These are phyloP conservation scores for Diospyros kaki DNA, from an alignment of 148 eudicot genomes.

Conservation along the genomic window DNA sequence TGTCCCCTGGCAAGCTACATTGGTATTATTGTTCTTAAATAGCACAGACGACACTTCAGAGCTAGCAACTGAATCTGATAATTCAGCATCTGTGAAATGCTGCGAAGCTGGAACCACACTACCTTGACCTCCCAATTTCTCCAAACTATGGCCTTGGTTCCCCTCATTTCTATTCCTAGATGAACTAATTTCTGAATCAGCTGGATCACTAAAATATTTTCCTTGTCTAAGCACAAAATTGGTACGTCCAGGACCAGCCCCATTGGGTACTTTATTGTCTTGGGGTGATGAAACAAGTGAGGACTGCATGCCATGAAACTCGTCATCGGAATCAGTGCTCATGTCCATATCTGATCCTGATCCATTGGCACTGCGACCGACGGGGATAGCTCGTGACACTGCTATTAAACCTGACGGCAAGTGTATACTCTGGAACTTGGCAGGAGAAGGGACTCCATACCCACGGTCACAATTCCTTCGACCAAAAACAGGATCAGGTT, in stretches of 20 bases:
- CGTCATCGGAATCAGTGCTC: constrained; percentile 28
- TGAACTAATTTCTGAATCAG: not conserved
- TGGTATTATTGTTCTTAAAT: not conserved
- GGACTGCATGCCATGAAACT: constrained; percentile 18
- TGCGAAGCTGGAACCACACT: not conserved
- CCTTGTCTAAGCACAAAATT: not conserved
- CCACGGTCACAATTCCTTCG: constrained; percentile 8
- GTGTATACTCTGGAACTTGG: constrained; percentile 28
- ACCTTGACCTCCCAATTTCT: not conserved
- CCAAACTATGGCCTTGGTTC: constrained; percentile 2
- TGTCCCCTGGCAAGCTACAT: not conserved
- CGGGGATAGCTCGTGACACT: constrained; percentile 7
- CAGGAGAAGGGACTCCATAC: constrained; percentile 20
- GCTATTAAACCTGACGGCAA: constrained; percentile 24
- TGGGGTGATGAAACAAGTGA: constrained; percentile 33
- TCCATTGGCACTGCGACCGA: not conserved
- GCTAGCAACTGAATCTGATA: constrained; percentile 14
- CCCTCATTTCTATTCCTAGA: not conserved
- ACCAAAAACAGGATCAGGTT: constrained; percentile 14
- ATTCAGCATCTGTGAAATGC: constrained; percentile 8
- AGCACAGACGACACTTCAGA: constrained; percentile 8
- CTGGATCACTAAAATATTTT: constrained; percentile 1
- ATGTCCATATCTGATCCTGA: constrained; percentile 31
- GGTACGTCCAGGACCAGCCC: not conserved
- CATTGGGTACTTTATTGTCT: constrained; percentile 17